Conservation (phyloP, 2,329 filamentous ascomycete species). For the Teratosphaeriaceae sp. region DNA sequence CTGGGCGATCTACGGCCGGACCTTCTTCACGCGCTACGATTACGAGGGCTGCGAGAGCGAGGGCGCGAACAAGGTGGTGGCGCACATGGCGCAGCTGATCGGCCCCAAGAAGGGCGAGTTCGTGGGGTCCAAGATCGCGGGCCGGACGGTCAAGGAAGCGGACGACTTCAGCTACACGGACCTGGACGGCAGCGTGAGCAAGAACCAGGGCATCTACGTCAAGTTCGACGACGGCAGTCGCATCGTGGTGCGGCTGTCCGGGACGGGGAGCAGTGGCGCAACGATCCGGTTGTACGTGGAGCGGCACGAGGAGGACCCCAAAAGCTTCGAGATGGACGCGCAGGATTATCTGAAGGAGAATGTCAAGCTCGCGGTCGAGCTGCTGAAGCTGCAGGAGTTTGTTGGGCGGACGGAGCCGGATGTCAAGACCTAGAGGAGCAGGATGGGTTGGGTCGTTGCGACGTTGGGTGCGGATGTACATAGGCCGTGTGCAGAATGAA, state of each 20-base stretch:
- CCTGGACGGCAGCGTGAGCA: constrained; percentile 91
- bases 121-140: constrained; percentile 72
- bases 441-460: too few relatives aligned
- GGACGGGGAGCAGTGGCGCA: constrained; percentile 89
- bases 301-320: constrained; percentile 79
- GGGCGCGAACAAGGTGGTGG: constrained; percentile 84
- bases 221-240: constrained; percentile 92
- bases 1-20: constrained; percentile 92
- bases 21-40: constrained; percentile 98
- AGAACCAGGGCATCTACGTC: constrained; percentile 93
- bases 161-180: constrained; percentile 99
- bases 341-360: constrained; percentile 92
- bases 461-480: too few relatives aligned
- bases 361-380: constrained; percentile 73
- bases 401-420: constrained; percentile 89
- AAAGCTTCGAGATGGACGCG: constrained; percentile 71
- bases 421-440: constrained; percentile 76
- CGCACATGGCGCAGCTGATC: constrained; percentile 71
- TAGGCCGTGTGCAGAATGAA: too few relatives aligned
- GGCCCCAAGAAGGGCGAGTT: constrained; percentile 63
- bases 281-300: constrained; percentile 97
- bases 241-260: constrained; percentile 89
- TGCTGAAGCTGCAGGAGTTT: constrained; percentile 91
- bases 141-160: constrained; percentile 78
- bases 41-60: constrained; percentile 93